Base-by-base conservation (phyloP, 1,284 basidiomycete genomes). In the Tilletia indica region DNA sequence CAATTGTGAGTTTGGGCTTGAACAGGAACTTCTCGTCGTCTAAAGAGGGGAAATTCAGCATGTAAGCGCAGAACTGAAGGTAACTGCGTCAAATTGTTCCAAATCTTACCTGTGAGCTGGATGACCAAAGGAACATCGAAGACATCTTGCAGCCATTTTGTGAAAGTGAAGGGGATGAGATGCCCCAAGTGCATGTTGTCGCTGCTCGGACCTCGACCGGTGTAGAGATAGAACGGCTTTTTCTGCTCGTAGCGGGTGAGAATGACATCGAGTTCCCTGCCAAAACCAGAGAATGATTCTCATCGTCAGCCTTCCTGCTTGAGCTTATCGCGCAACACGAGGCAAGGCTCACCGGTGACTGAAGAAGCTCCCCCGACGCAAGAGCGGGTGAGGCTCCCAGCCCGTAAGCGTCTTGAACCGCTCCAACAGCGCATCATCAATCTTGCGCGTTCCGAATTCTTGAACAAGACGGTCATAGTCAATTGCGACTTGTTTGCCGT, bases 1-100 rank as follows among this genome's bases (percentile, higher is more conserved):
- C 93, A 61, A 93, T 88, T 83, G 93, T 94, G 74, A 97, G 89
- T 75, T 94, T 90, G 69, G 94, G 92, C 86, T 98, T 97, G 88
- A 99, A 97, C 70, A 99, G 86, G 87, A 99, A 99, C 86, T 99
- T 99, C 85, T 99, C 97, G 85, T 99, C 97, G 83, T 99, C 97
- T 64, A 11, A 31, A 58, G 36, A 38, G 39, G 6, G 5, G 16
- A 8, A 31, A 34, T 11, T 47, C 48, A 61, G 47, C 31, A 68
- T 19, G 25, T 9, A 36, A 49, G 19, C 38, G 42, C 66, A 31
- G 56, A 63, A 39, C 34, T 72, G 39, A 45, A 2, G 8, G 48
- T 47, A 34, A 77, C 21, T 34, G 25, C 56, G 6, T 48, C 49
- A 34, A 77, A 5, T 12, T 34, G 25, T 34, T 4, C 56, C 6